phyloP scores from a whole-genome alignment of 2,329 filamentous ascomycete species.

The Colletotrichum musicola region DNA sequence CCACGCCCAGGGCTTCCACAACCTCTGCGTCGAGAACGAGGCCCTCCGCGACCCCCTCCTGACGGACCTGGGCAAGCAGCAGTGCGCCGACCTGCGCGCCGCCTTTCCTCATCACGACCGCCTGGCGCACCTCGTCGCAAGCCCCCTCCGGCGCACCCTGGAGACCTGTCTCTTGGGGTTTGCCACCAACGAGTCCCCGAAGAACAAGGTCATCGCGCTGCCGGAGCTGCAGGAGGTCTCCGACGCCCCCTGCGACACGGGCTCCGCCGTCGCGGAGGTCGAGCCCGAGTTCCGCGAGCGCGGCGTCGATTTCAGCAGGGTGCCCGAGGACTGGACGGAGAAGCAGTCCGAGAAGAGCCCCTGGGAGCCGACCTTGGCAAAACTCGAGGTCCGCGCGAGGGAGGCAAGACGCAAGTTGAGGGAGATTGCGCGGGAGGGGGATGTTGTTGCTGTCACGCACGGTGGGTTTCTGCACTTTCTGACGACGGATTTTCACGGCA shows the following conservation, averaged over 20 bases:
- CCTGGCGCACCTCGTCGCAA: conserved; percentile 80
- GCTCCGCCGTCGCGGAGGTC: conserved; percentile 68
- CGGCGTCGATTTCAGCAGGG: conserved; percentile 72
- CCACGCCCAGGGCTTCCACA: conserved; percentile 86
- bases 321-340: conserved; percentile 77
- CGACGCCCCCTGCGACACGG: conserved; percentile 81
- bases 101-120: conserved; percentile 74
- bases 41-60: conserved; percentile 81
- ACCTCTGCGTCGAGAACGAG: conserved; percentile 78
- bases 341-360: conserved; percentile 63
- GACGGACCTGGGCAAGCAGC: conserved; percentile 79
- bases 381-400: conserved; percentile 72
- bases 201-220: conserved; percentile 68
- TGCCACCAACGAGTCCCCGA: conserved; percentile 57
- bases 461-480: conserved; percentile 88
- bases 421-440: conserved; percentile 58
- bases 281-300: conserved; percentile 68
- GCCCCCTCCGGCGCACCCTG: conserved; percentile 84
- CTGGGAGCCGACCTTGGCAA: conserved; percentile 61
- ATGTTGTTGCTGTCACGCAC: conserved; percentile 84
- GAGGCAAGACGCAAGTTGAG: conserved; percentile 71
- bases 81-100: conserved; percentile 75
- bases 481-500: conserved; percentile 82
- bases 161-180: conserved; percentile 82
- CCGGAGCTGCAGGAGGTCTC: conserved; percentile 86